These are phyloP conservation scores for Rosa chinensis DNA, from an alignment of 306 rosid species.

Conservation along the genomic window DNA sequence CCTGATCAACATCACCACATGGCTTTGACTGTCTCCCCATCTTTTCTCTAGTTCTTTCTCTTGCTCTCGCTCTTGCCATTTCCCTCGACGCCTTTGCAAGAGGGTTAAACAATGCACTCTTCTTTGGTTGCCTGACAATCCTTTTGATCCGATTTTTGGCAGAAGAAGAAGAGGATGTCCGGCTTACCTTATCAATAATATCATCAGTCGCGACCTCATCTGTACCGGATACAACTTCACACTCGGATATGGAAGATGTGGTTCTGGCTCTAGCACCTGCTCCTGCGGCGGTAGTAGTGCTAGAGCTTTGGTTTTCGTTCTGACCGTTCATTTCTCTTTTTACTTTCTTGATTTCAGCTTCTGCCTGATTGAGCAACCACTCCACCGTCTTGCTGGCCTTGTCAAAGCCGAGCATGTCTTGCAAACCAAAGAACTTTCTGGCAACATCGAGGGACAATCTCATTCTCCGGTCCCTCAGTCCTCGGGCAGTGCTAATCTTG, in stretches of 20 bases:
- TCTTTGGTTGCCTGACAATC: not conserved
- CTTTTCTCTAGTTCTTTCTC: slow-evolving; percentile 60
- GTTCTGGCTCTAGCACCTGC: not conserved
- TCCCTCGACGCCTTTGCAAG: slow-evolving; percentile 57
- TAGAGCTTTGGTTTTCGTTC: slow-evolving; percentile 11
- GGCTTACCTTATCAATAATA: not conserved
- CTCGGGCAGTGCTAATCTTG: slow-evolving; percentile 67
- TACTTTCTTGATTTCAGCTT: slow-evolving; percentile 55
- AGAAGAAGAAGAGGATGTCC: not conserved
- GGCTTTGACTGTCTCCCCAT: slow-evolving; percentile 18
- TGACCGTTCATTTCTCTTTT: slow-evolving; percentile 21
- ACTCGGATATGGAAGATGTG: slow-evolving; percentile 59
- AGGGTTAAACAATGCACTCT: not conserved
- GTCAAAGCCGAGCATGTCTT: slow-evolving; percentile 79
- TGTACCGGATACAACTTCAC: slow-evolving; percentile 65
- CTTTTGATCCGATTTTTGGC: not conserved
- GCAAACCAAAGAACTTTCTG: slow-evolving; percentile 67
- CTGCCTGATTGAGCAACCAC: slow-evolving; percentile 69
- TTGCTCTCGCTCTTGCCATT: slow-evolving; percentile 75
- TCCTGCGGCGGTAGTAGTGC: slow-evolving; percentile 16
- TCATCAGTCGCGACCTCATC: slow-evolving; percentile 45
- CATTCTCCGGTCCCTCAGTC: slow-evolving; percentile 87
- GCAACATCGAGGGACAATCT: slow-evolving; percentile 81
- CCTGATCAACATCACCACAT: slow-evolving; percentile 15
- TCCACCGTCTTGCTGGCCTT: slow-evolving; percentile 92